phyloP scores from a whole-genome alignment of 441 rosid species.

The Manihot esculenta region DNA sequence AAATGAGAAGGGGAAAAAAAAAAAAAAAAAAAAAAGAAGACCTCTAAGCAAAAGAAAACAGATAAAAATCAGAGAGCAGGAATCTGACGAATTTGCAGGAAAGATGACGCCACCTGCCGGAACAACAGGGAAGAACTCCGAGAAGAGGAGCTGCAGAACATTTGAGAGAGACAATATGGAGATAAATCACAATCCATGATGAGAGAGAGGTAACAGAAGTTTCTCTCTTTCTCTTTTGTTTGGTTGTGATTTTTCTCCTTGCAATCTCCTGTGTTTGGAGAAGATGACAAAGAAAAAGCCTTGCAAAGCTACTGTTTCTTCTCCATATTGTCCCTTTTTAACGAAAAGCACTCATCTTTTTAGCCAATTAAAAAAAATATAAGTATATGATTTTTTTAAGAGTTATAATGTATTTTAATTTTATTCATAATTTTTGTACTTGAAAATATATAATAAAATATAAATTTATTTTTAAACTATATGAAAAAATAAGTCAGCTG shows the following conservation, averaged over 20 bases:
- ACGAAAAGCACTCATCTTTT: no score
- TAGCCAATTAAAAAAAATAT: no score
- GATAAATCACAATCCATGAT: conserved; percentile 36
- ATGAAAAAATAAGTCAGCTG: no score
- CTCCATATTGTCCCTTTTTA: no score
- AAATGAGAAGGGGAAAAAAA: neutral
- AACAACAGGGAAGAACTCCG: conserved; percentile 22
- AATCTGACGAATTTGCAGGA: conserved; percentile 23
- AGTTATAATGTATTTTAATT: no score
- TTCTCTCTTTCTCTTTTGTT: conserved; percentile 6
- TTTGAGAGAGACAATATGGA: conserved; percentile 23
- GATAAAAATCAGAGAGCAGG: conserved; percentile 15
- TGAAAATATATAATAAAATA: no score
- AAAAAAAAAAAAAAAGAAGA: conserved; percentile 9
- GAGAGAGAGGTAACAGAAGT: neutral
- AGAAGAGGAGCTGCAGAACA: conserved; percentile 33
- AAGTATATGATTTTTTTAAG: no score
- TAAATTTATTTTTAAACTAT: no score
- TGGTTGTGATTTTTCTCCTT: conserved; percentile 12
- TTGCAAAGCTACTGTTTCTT: no score
- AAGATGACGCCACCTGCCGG: conserved; percentile 35
- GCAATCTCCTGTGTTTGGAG: conserved; percentile 24
- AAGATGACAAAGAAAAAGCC: conserved; percentile 27
- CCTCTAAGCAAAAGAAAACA: conserved; percentile 9
- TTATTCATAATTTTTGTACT: no score